These are phyloP conservation scores for Malassezia cuniculi DNA, from an alignment of 1,284 basidiomycete species.

Conservation along the genomic window DNA sequence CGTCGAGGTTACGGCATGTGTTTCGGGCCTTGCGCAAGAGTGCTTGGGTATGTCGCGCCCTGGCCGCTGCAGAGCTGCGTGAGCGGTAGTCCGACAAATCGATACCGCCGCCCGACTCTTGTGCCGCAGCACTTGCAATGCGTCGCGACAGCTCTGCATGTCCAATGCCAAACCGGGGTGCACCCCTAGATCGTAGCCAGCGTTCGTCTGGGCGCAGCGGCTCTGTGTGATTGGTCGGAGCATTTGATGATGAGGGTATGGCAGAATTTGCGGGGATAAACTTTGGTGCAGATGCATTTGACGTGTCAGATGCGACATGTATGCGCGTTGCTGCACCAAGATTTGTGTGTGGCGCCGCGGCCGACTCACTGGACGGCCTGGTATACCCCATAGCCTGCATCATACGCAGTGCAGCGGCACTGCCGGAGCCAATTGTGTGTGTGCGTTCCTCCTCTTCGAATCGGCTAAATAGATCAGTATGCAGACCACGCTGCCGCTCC, in stretches of 20 bases:
- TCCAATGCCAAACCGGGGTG: conserved; percentile 17
- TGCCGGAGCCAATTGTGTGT: conserved; percentile 6
- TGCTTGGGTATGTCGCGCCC: conserved; percentile 12
- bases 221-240: not conserved
- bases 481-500: conserved; percentile 4
- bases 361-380: conserved; percentile 17
- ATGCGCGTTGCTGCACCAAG: conserved; percentile 1
- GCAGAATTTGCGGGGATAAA: not conserved
- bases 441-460: not conserved
- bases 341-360: too few species aligned
- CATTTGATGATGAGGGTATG: not conserved
- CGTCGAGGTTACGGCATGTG: conserved; percentile 19
- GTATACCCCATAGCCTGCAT: conserved; percentile 34
- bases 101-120: not conserved
- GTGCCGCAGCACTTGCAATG: conserved; percentile 6
- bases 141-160: conserved; percentile 3
- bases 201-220: conserved; percentile 23
- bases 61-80: conserved; percentile 11
- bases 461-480: conserved; percentile 1
- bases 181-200: conserved; percentile 14
- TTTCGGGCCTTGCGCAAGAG: conserved; percentile 18
- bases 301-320: not conserved
- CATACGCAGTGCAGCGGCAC: conserved; percentile 20
- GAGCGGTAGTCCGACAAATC: conserved; percentile 13
- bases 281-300: not conserved